Evolutionary conservation across 805 yeast species (phyloP), one percentile per base, ranked within the genome.

Genomic region (Yamadazyma laniorum): DNA sequence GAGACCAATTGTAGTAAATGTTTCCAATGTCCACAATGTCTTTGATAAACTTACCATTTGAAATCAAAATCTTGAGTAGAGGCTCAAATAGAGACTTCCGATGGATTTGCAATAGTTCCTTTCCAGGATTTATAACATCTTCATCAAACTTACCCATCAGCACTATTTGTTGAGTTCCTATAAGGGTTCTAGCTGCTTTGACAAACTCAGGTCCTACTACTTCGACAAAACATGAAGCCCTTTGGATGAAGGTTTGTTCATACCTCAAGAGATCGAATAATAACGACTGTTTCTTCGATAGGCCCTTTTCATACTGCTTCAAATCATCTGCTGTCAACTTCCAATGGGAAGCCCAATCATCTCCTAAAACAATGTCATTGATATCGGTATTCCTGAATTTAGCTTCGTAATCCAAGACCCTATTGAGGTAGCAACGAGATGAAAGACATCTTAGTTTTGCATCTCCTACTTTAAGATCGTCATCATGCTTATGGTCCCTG

Each of bases 261-360:
- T 79, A 74, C 39, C 79, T 69, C 19, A 87, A 76, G 33, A 86
- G 62, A 53, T 87, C 95, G 59, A 83, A 88, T 3, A 85, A 73
- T 40, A 81, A 79, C 39, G 86, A 81, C 55, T 87, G 95, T 25
- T 79, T 70, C 50, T 77, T 78, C n/a, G 79, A 67, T 38, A 78
- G 76, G 8, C 59, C 56, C 8, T 72, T 71, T 36, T 72, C 79
- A 6, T 77, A 61, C n/a, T 65, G 72, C 15, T 67, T 56, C 18
- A 80, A 52, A 33, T 79, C 82, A 17, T 74, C 78, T 3, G 71
- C 68, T 0, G 81, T 67, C 11, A 82, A 47, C 34, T 75, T 70
- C 88, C 87, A 82, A 49, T 79, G 82, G 7, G 76, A 69, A 0
- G 79, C 76, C 88, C 88, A 82, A 42, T 79, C 79, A 55, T 50